A percentile compares a stretch with the other conserved stretches of the same genome.
Conservation (phyloP, 345 rosid genomes). For the Noccaea caerulescens region DNA sequence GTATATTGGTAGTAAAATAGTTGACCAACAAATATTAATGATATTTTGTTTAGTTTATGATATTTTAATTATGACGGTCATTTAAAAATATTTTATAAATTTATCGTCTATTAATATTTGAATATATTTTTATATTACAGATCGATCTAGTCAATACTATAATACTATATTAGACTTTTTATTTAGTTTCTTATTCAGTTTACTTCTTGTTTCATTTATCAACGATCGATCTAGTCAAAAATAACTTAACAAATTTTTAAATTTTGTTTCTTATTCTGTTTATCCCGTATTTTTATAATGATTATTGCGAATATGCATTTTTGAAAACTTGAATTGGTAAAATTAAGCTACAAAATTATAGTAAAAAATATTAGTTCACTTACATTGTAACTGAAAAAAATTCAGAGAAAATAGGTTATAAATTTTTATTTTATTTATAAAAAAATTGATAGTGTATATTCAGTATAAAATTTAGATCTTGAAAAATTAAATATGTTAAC, state of each 20-base stretch:
- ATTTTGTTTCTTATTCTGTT: not conserved
- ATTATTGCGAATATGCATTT: no score
- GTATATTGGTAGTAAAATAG: not conserved
- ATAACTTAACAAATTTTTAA: not conserved
- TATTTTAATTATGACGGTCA: not conserved
- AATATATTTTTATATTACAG: no score
- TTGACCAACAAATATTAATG: not conserved
- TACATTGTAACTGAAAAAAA: not conserved
- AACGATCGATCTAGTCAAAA: not conserved
- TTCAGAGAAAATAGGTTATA: not conserved
- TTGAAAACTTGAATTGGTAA: not conserved
- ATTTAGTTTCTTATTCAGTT: not conserved
- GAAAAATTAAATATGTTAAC: not conserved
- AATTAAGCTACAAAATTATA: not conserved
- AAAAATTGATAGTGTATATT: not conserved
- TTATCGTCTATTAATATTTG: not conserved
- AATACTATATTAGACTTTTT: not conserved
- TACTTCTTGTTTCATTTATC: not conserved
- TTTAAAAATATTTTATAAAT: not conserved
- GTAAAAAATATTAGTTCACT: not conserved
- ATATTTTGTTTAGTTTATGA: not conserved
- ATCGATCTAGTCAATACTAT: not conserved
- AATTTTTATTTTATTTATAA: not conserved
- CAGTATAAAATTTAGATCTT: not conserved
- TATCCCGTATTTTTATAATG: not conserved